These are phyloP conservation scores for Microbotryum lychnidis-dioicae DNA, from an alignment of 1,284 basidiomycete species.

Conservation along the genomic window DNA sequence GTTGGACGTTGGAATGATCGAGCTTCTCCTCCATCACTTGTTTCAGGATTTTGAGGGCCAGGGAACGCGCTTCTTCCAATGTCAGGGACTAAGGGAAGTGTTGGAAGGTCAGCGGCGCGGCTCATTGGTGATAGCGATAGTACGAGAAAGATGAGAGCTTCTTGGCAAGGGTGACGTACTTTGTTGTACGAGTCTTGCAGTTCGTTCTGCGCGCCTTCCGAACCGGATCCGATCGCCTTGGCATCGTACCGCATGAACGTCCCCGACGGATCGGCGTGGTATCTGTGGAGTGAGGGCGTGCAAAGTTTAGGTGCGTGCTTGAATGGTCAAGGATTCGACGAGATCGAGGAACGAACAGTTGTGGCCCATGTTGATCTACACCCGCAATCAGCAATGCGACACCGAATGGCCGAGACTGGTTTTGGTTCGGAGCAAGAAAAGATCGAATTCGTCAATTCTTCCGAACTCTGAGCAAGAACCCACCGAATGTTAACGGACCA, in stretches of 20 bases:
- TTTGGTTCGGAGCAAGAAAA: not conserved
- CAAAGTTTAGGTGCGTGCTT: not conserved
- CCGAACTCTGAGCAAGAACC: too few relatives aligned
- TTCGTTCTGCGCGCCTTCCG: constrained; percentile 93
- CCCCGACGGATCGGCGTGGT: constrained; percentile 98
- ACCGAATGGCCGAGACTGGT: constrained; percentile 88
- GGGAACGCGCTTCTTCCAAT: constrained; percentile 73
- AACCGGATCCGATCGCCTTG: constrained; percentile 96
- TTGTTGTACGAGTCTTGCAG: constrained; percentile 97
- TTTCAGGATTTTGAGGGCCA: constrained; percentile 85
- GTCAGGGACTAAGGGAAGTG: constrained; percentile 69
- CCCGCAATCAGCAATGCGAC: constrained; percentile 96
- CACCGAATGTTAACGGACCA: constrained; percentile 47
- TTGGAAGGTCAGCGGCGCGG: not conserved
- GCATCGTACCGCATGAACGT: constrained; percentile 96
- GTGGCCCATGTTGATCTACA: constrained; percentile 90
- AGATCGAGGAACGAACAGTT: constrained; percentile 55
- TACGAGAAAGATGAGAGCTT: too few relatives aligned
- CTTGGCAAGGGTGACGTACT: constrained; percentile 46
- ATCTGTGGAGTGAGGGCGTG: constrained; percentile 47
- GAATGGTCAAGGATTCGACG: constrained; percentile 1
- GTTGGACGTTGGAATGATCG: constrained; percentile 94
- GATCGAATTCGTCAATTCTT: not conserved
- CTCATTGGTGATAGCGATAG: too few relatives aligned
- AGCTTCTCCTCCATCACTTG: constrained; percentile 99